Conservation (phyloP, 2,329 filamentous ascomycete genomes). For the Ceratocystis harringtonii region DNA sequence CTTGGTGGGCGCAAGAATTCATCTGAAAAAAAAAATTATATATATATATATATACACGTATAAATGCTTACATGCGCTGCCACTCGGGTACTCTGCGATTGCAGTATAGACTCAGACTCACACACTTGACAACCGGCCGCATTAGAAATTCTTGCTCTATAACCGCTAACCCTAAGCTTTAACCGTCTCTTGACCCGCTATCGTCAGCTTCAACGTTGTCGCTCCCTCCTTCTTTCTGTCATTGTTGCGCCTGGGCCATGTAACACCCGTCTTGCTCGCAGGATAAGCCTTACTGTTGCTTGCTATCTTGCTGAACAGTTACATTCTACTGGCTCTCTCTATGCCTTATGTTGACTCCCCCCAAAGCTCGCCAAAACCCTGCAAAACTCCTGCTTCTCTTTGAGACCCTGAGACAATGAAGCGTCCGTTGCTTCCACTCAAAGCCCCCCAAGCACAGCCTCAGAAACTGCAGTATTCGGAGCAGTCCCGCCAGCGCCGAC, state of each 20-base stretch:
- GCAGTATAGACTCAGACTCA: no score
- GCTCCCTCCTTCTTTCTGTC: background rate
- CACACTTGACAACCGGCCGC: no score
- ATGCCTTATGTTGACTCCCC: background rate
- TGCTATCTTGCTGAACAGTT: background rate
- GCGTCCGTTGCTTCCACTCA: background rate
- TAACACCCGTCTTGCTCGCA: background rate
- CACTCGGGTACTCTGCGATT: no score
- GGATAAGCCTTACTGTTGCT: background rate
- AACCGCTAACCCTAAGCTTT: background rate
- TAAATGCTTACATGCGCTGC: no score
- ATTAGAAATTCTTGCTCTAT: no score
- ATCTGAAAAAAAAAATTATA: no score
- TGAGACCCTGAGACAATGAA: background rate
- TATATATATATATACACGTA: no score
- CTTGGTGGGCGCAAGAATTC: background rate
- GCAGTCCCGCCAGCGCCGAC: background rate
- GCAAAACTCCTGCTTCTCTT: no score
- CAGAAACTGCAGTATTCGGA: background rate
- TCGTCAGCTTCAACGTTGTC: background rate
- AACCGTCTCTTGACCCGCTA: background rate
- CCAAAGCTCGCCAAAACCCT: no score
- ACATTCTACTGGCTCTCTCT: background rate
- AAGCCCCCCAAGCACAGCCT: background rate
- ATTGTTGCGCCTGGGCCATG: background rate